phyloP scores from a whole-genome alignment of 768 basidiomycete species.

The Suillus hirtellus region DNA sequence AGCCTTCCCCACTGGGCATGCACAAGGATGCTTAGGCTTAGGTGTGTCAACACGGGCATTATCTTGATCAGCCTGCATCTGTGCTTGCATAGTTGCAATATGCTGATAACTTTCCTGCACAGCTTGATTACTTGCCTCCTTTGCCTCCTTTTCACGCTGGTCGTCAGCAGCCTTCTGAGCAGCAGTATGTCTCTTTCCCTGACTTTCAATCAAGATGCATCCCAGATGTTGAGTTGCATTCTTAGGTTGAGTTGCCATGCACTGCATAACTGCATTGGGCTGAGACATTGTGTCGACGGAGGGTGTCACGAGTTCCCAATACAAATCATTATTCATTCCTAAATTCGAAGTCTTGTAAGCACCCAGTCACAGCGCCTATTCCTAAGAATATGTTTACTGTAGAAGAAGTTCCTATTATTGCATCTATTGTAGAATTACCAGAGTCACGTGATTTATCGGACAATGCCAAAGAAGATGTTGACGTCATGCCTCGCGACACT shows the following conservation, averaged over 20 bases:
- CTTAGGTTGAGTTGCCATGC: background rate
- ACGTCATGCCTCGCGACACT: too few relatives aligned
- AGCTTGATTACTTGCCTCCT: constrained; percentile 5
- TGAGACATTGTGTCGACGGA: background rate
- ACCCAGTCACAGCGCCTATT: too few relatives aligned
- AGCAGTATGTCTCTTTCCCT: constrained; percentile 11
- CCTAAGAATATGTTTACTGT: too few relatives aligned
- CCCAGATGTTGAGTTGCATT: constrained; percentile 12
- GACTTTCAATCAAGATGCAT: background rate
- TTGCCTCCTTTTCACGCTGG: constrained; percentile 9
- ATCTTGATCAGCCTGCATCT: constrained; percentile 4
- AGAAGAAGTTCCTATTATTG: too few relatives aligned
- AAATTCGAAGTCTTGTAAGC: too few relatives aligned
- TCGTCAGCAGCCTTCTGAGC: constrained; percentile 15
- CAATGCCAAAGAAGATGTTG: too few relatives aligned
- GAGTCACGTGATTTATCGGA: too few relatives aligned
- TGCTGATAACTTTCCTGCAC: constrained; percentile 1
- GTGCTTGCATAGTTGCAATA: constrained; percentile 10
- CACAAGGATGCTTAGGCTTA: background rate
- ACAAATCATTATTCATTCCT: too few relatives aligned
- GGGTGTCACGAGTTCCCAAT: too few relatives aligned
- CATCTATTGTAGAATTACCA: too few relatives aligned
- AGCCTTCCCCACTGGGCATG: background rate
- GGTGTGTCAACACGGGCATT: background rate
- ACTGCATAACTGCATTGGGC: background rate